phyloP scores from a whole-genome alignment of 2,329 filamentous ascomycete genomes.

The Drechslerella stenobrocha region DNA sequence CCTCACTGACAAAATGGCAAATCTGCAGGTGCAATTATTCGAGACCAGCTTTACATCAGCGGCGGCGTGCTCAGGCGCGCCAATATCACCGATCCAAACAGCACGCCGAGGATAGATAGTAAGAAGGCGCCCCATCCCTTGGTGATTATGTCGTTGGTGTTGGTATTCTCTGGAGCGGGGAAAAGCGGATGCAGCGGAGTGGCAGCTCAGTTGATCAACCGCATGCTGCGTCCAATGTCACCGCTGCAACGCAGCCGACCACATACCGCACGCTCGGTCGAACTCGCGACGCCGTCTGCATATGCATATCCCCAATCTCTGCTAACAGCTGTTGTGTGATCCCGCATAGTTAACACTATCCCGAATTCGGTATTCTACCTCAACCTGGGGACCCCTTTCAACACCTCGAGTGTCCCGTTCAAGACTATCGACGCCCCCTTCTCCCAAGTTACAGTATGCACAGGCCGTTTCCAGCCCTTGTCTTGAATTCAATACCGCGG shows the following conservation, averaged over 20 bases:
- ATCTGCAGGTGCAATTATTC: conserved; percentile 38
- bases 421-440: conserved; percentile 34
- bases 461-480: background rate
- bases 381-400: conserved; percentile 35
- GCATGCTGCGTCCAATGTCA: conserved; percentile 2
- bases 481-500: background rate
- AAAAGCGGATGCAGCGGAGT: background rate
- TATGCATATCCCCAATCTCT: background rate
- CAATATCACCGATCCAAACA: conserved; percentile 26
- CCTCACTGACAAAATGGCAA: conserved; percentile 7
- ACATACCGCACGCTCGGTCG: background rate
- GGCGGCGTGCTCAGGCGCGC: conserved; percentile 33
- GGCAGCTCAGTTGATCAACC: background rate
- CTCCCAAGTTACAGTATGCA: conserved; percentile 34
- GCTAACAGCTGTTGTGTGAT: conserved; percentile 16
- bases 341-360: conserved; percentile 19
- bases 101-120: conserved; percentile 26
- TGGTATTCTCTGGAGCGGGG: background rate
- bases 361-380: conserved; percentile 35
- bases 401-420: conserved; percentile 33
- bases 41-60: conserved; percentile 41
- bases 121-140: conserved; percentile 12
- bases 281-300: background rate
- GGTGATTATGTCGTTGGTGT: background rate
- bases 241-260: conserved; percentile 1